Percentiles rank a stretch among this genome's conserved stretches.
These are phyloP conservation scores for Fusarium equiseti DNA, from an alignment of 2,329 filamentous ascomycete species.

Conservation along the genomic window DNA sequence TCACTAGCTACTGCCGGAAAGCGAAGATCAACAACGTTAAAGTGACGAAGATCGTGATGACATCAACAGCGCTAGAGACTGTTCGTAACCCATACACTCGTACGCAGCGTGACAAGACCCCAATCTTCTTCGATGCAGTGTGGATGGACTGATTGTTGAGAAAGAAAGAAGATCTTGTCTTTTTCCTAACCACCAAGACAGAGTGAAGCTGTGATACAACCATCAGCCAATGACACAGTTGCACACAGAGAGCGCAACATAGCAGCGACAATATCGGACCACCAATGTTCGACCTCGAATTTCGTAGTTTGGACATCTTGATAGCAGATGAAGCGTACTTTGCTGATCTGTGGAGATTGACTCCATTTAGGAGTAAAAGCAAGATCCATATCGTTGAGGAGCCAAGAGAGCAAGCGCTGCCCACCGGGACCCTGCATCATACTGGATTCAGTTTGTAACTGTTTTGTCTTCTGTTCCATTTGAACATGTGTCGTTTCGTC, in stretches of 20 bases:
- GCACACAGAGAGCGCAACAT: neutral
- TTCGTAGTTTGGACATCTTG: neutral
- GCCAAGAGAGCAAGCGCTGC: conserved; percentile 1
- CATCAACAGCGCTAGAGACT: neutral
- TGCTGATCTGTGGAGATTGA: conserved; percentile 3
- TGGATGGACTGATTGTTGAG: neutral
- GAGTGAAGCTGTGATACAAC: neutral
- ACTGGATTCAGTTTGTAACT: neutral
- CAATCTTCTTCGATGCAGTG: neutral
- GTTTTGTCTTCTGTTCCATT: neutral
- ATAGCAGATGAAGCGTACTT: neutral
- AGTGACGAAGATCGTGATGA: neutral
- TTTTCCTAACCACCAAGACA: neutral
- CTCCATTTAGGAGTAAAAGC: neutral
- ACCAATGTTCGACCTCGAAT: neutral
- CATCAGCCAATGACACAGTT: neutral
- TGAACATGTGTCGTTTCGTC: neutral
- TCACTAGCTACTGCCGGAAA: neutral
- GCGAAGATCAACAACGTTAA: neutral
- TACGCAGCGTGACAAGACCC: neutral
- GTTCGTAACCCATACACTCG: neutral
- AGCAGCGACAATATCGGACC: neutral
- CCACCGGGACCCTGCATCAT: neutral
- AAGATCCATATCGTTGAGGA: neutral
- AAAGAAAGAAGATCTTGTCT: neutral